phyloP scores from a whole-genome alignment of 2,329 filamentous ascomycete species.

The Sclerotinia minor region DNA sequence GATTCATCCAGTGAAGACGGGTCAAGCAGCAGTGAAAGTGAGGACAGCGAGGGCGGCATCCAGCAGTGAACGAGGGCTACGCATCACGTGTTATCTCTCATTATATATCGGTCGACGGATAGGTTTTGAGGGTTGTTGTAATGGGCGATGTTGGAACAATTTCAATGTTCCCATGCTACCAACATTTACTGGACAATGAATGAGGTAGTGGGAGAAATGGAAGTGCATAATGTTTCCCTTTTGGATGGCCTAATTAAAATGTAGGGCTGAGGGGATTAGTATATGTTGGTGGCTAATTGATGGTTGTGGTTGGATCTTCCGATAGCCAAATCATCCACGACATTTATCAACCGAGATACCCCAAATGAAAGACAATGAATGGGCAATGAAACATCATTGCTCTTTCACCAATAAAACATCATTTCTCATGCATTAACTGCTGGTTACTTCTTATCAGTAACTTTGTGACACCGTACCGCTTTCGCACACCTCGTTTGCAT shows the following conservation, averaged over 20 bases:
- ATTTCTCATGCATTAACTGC: not conserved
- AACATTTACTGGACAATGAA: not conserved
- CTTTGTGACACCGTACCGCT: not conserved
- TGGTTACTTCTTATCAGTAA: conserved; percentile 6
- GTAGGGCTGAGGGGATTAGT: not conserved
- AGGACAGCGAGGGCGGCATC: conserved; percentile 15
- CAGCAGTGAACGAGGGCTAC: not conserved
- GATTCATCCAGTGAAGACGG: conserved; percentile 20
- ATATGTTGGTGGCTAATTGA: conserved; percentile 4
- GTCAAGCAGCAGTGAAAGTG: conserved; percentile 22
- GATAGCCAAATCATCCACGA: not conserved
- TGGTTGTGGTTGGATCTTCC: not conserved
- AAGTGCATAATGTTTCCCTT: not conserved
- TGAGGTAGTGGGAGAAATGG: not conserved
- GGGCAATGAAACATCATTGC: not conserved
- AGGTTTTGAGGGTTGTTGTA: not conserved
- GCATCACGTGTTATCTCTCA: not conserved
- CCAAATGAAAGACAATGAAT: conserved; percentile 2
- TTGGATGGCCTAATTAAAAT: not conserved
- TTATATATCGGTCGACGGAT: too few relatives aligned
- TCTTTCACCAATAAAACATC: conserved; percentile 3
- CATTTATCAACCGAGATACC: conserved; percentile 10
- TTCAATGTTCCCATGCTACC: not conserved
- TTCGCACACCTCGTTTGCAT: conserved; percentile 3
- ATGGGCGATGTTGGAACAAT: not conserved